Percentiles rank a stretch among this genome's conserved stretches.
Conservation (phyloP, 1,139 yeast species). For the Ashbya aceris region DNA sequence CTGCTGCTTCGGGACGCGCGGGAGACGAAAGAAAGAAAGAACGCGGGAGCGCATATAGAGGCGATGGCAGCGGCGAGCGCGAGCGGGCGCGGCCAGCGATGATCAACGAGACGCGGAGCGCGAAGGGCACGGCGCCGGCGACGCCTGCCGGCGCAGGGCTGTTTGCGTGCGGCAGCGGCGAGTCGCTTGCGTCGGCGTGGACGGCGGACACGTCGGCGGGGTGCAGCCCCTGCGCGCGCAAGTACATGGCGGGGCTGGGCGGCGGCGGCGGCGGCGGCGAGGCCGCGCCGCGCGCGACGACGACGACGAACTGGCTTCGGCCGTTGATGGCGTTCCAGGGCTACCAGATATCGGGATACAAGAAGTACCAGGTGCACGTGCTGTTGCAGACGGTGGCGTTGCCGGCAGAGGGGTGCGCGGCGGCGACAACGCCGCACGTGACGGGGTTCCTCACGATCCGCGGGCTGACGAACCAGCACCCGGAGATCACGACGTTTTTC, state of each 20-base stretch:
- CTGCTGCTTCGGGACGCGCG: slow-evolving; percentile 4
- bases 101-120: slow-evolving; percentile 1
- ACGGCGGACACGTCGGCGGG: not conserved
- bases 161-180: slow-evolving; percentile 7
- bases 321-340: slow-evolving; percentile 26
- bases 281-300: slow-evolving; percentile 1
- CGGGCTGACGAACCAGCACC: slow-evolving; percentile 69
- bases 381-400: slow-evolving; percentile 22
- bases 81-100: not conserved
- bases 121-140: not conserved
- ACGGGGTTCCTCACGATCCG: slow-evolving; percentile 75
- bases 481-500: slow-evolving; percentile 77
- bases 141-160: not conserved
- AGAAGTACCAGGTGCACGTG: slow-evolving; percentile 27
- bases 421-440: slow-evolving; percentile 25
- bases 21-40: slow-evolving; percentile 1
- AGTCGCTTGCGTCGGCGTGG: slow-evolving; percentile 5
- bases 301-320: slow-evolving; percentile 8
- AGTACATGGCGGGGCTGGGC: slow-evolving; percentile 1
- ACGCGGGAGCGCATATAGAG: not conserved
- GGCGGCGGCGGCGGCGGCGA: slow-evolving; percentile 1
- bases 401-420: slow-evolving; percentile 11
- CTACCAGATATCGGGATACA: slow-evolving; percentile 29
- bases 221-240: not conserved
- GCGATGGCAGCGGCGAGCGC: not conserved